Evolutionary conservation across 768 basidiomycete species (phyloP).

Genomic region (Xanthoconium purpureum): DNA sequence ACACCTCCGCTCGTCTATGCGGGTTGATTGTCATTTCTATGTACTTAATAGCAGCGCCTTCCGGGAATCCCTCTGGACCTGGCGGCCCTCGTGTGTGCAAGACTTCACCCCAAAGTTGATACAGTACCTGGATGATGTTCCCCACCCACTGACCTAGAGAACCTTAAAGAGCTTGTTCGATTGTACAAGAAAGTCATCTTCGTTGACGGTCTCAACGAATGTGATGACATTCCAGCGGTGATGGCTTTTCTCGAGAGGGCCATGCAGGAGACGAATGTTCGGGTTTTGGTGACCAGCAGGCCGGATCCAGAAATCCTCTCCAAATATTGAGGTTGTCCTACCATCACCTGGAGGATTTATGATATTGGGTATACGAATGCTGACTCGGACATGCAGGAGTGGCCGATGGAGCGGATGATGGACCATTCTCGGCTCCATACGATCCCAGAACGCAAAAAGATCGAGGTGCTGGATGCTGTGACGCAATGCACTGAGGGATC

Average conservation of each 20-base stretch:
- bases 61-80: too few species aligned
- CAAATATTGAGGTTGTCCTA: constrained; percentile 18
- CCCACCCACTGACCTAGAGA: constrained; percentile 14
- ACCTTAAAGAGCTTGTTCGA: constrained; percentile 16
- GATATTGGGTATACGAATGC: constrained; percentile 16
- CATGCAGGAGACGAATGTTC: constrained; percentile 23
- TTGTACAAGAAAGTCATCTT: constrained; percentile 23
- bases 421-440: constrained; percentile 20
- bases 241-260: constrained; percentile 24
- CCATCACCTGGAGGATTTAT: constrained; percentile 23
- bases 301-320: constrained; percentile 18
- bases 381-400: constrained; percentile 27
- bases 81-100: too few species aligned
- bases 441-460: constrained; percentile 22
- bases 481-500: constrained; percentile 14
- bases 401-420: constrained; percentile 26
- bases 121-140: constrained; percentile 13
- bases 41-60: too few species aligned
- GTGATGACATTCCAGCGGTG: constrained; percentile 17
- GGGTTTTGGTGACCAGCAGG: constrained; percentile 23
- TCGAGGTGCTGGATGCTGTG: constrained; percentile 18
- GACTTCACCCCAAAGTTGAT: too few species aligned
- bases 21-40: too few species aligned
- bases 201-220: constrained; percentile 27
- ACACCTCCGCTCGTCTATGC: too few species aligned